phyloP scores from a whole-genome alignment of 768 basidiomycete genomes.

The Trametes coccinea region DNA sequence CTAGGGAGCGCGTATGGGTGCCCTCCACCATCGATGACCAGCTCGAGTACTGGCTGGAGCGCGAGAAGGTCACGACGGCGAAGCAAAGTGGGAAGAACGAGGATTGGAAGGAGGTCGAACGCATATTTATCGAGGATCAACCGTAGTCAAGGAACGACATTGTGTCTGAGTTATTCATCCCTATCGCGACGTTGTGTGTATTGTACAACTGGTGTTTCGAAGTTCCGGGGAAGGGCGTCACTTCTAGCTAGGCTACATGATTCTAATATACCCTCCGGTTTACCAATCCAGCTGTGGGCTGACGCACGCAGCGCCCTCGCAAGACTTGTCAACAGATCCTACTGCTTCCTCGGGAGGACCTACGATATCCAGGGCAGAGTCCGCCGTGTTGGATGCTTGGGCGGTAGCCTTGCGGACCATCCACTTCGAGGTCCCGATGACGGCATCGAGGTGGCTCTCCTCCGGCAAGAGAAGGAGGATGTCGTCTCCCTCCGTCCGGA shows the following conservation, averaged over 20 bases:
- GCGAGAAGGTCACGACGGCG: conserved; percentile 60
- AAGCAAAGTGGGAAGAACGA: conserved; percentile 35
- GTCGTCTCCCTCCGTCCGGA: conserved; percentile 44
- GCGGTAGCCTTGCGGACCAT: conserved; percentile 55
- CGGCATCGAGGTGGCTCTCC: conserved; percentile 50
- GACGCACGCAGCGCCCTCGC: conserved; percentile 14
- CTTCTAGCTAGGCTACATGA: background rate
- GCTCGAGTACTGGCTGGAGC: conserved; percentile 84
- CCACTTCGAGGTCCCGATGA: conserved; percentile 68
- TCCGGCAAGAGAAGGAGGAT: conserved; percentile 57
- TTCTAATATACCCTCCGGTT: conserved; percentile 8
- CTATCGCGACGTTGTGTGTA: conserved; percentile 13
- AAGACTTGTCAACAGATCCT: background rate
- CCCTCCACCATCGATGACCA: conserved; percentile 54
- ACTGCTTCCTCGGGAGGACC: conserved; percentile 15
- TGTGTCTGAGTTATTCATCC: conserved; percentile 11
- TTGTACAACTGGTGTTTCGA: conserved; percentile 9
- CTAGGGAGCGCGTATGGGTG: conserved; percentile 85
- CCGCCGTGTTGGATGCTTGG: conserved; percentile 36
- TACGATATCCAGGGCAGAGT: conserved; percentile 38
- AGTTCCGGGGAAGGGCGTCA: background rate
- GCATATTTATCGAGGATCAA: conserved; percentile 75
- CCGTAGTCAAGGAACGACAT: conserved; percentile 24
- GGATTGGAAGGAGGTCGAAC: conserved; percentile 71
- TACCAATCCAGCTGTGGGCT: conserved; percentile 26